phyloP scores from a whole-genome alignment of 2,329 filamentous ascomycete species.

The Pseudopithomyces chartarum region DNA sequence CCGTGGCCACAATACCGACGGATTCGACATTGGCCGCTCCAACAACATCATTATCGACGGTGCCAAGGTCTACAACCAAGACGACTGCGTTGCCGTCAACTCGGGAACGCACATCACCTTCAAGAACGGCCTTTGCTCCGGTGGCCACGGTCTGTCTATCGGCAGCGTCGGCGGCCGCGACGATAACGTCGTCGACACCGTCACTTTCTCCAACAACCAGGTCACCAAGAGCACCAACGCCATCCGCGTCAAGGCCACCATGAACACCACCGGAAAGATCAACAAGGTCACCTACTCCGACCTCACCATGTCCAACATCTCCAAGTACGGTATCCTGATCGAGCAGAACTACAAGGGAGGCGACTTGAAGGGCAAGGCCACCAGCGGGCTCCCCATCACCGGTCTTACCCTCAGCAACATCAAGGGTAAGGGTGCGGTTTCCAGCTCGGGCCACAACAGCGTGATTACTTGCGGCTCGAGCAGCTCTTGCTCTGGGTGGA shows the following conservation, averaged over 20 bases:
- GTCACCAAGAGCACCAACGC: constrained; percentile 56
- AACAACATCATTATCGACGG: constrained; percentile 47
- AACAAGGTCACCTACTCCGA: constrained; percentile 18
- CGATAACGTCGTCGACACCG: constrained; percentile 38
- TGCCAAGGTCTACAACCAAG: constrained; percentile 60
- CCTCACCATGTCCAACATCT: neutral
- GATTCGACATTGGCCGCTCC: constrained; percentile 58
- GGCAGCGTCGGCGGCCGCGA: constrained; percentile 59
- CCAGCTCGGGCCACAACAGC: constrained; percentile 42
- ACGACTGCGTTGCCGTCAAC: constrained; percentile 63
- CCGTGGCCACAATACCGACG: constrained; percentile 57
- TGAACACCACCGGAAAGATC: constrained; percentile 51
- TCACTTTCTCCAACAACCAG: constrained; percentile 54
- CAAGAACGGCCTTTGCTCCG: constrained; percentile 50
- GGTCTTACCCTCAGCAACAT: constrained; percentile 47
- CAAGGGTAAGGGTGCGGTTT: constrained; percentile 39
- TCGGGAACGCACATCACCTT: constrained; percentile 50
- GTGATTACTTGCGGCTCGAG: constrained; percentile 59
- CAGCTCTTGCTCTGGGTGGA: constrained; percentile 50
- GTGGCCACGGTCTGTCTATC: constrained; percentile 62
- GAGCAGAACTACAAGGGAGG: constrained; percentile 58
- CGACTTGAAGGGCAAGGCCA: constrained; percentile 47
- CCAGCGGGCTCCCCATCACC: constrained; percentile 51
- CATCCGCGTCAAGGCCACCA: constrained; percentile 61
- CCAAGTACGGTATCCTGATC: constrained; percentile 49